Conservation (phyloP, 345 rosid species). For the Gossypium raimondii region DNA sequence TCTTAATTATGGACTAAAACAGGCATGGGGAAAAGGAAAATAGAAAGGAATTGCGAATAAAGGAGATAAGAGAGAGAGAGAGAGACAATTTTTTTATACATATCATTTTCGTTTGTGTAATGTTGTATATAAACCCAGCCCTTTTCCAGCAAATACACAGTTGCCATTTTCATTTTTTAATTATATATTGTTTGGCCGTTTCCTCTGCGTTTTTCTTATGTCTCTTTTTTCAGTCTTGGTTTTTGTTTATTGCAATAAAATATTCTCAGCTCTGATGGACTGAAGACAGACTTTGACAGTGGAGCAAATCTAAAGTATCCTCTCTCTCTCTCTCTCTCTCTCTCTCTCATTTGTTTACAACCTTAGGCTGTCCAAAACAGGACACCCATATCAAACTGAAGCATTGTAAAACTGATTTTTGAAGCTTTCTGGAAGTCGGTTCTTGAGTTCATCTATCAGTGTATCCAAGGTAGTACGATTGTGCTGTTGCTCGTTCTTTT, state of each 20-base stretch:
- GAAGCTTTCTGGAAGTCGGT: conserved; percentile 31
- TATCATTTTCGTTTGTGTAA: conserved; percentile 16
- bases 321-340: background rate
- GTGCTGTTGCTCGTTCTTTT: background rate
- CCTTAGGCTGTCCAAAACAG: conserved; percentile 9
- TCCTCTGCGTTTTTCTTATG: conserved; percentile 3
- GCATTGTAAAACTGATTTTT: conserved; percentile 22
- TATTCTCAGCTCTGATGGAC: background rate
- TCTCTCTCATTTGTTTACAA: background rate
- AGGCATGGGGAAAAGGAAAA: background rate
- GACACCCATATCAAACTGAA: conserved; percentile 26
- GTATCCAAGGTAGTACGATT: conserved; percentile 26
- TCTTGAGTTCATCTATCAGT: conserved; percentile 24
- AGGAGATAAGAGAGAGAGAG: background rate
- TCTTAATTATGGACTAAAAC: background rate
- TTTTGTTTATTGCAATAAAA: background rate
- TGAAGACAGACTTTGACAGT: conserved; percentile 18
- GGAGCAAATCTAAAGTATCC: conserved; percentile 26
- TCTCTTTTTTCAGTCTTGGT: background rate
- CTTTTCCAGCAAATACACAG: conserved; percentile 38
- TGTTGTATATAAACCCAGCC: conserved; percentile 21
- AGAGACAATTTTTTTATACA: background rate
- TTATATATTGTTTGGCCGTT: background rate
- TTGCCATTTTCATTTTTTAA: conserved; percentile 6
- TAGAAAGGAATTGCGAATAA: background rate